These are phyloP conservation scores for Cenchrus americanus DNA, from an alignment of 176 grass and related monocot species.

Conservation along the genomic window DNA sequence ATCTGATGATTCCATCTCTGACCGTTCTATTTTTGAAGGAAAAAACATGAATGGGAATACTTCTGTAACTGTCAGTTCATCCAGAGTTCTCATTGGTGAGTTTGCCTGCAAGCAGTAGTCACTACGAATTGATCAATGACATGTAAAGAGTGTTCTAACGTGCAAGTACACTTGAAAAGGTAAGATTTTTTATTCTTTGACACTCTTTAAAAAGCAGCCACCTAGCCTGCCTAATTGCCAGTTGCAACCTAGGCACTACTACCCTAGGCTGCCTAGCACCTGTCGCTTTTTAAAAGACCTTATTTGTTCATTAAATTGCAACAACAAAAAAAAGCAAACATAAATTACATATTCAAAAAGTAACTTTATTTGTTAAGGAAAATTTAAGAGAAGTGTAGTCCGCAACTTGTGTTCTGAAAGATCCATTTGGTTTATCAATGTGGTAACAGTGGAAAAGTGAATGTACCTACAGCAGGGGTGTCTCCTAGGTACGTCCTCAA, in stretches of 20 bases:
- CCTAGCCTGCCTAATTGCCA: not conserved
- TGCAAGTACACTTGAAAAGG: slow-evolving; percentile 1
- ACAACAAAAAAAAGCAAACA: not conserved
- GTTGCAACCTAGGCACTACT: not conserved
- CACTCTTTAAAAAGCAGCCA: not conserved
- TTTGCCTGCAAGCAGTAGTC: slow-evolving; percentile 71
- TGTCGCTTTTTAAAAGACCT: not conserved
- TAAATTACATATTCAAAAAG: not conserved
- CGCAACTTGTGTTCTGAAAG: not conserved
- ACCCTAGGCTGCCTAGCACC: not conserved
- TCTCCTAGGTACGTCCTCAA: not conserved
- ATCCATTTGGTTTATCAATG: slow-evolving; percentile 13
- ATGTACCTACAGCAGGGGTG: not conserved
- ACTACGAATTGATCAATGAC: slow-evolving; percentile 10
- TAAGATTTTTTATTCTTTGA: not conserved
- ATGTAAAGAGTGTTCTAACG: slow-evolving; percentile 31
- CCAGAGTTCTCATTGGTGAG: slow-evolving; percentile 87
- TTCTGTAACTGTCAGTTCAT: slow-evolving; percentile 92
- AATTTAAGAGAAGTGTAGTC: slow-evolving; percentile 11
- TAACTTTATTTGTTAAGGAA: slow-evolving; percentile 22
- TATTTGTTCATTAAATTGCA: not conserved
- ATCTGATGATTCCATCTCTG: slow-evolving; percentile 64
- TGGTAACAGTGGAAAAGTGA: not conserved
- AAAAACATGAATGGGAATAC: slow-evolving; percentile 80
- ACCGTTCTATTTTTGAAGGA: slow-evolving; percentile 75